A percentile compares a stretch with the other conserved stretches of the same genome.
phyloP scores from a whole-genome alignment of 805 yeast genomes.

The Saturnispora sekii region DNA sequence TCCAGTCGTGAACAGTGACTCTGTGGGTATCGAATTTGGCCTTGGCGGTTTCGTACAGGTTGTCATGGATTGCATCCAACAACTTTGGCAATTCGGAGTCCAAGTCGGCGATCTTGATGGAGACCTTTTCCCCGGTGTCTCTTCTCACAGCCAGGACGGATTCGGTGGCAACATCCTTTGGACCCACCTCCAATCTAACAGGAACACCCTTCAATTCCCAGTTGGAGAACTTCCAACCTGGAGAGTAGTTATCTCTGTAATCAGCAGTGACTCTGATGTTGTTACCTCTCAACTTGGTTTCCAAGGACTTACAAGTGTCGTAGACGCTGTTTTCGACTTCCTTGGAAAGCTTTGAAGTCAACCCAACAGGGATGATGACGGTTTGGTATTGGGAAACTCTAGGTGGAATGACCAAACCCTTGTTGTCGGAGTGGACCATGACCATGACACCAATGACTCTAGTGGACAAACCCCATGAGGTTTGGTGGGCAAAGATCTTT shows the following conservation, averaged over 20 bases:
- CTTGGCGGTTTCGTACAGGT: constrained; percentile 70
- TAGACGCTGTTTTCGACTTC: constrained; percentile 65
- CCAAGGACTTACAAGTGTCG: constrained; percentile 63
- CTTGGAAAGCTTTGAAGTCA: constrained; percentile 74
- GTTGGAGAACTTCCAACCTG: constrained; percentile 98
- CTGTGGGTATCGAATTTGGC: constrained; percentile 76
- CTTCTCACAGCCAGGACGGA: constrained; percentile 89
- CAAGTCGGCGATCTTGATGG: constrained; percentile 56
- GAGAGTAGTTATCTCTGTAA: constrained; percentile 87
- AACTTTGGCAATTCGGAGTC: constrained; percentile 61
- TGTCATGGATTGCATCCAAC: constrained; percentile 73
- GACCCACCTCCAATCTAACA: constrained; percentile 90
- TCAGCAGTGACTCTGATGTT: constrained; percentile 78
- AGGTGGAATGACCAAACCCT: constrained; percentile 97
- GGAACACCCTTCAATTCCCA: constrained; percentile 97
- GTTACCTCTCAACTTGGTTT: constrained; percentile 44
- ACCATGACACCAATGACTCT: constrained; percentile 99
- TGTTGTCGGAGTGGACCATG: constrained; percentile 97
- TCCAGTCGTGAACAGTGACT: constrained; percentile 73
- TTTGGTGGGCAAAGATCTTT: constrained; percentile 84
- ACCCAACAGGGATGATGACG: constrained; percentile 90
- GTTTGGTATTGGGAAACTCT: constrained; percentile 89
- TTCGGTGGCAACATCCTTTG: constrained; percentile 77
- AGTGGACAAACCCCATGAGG: constrained; percentile 98
- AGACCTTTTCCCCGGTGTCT: constrained; percentile 70